Evolutionary conservation across 371 early-diverging fungal genomes (phyloP).

Genomic region (Saksenaea vasiformis): DNA sequence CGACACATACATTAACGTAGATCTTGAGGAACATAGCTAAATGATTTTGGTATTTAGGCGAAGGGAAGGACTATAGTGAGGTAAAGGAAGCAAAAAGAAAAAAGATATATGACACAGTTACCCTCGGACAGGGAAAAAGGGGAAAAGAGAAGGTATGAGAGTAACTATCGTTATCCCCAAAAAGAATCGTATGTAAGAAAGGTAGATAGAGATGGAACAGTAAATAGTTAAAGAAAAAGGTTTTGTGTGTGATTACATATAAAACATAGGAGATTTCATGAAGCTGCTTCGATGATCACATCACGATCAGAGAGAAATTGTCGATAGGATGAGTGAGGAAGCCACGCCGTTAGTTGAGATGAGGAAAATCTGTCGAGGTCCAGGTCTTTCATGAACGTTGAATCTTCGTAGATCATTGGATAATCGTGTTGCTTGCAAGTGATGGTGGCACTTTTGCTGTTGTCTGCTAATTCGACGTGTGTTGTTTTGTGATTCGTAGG

Average conservation of each 20-base stretch:
- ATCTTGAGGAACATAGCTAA: not conserved
- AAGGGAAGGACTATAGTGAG: not conserved
- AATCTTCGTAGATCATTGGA: not conserved
- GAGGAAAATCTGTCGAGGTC: not conserved
- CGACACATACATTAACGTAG: not conserved
- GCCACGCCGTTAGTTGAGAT: not conserved
- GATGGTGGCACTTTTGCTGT: not conserved
- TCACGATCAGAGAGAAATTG: not conserved
- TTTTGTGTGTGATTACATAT: conserved; percentile 5
- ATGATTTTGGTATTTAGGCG: not conserved
- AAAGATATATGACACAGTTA: not conserved
- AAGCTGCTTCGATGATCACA: not conserved
- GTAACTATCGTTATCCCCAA: not conserved
- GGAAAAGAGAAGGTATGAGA: not conserved
- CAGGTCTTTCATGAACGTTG: not conserved
- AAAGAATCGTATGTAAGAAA: conserved; percentile 3
- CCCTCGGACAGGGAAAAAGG: not conserved
- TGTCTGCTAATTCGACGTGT: not conserved
- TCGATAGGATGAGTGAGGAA: not conserved
- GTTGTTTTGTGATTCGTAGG: not conserved
- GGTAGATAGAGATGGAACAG: not conserved
- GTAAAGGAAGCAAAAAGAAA: not conserved
- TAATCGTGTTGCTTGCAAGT: not conserved
- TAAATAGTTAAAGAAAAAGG: not conserved
- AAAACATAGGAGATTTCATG: not conserved